These are phyloP conservation scores for Helminthosporium solani DNA, from an alignment of 2,329 filamentous ascomycete genomes.

Conservation along the genomic window DNA sequence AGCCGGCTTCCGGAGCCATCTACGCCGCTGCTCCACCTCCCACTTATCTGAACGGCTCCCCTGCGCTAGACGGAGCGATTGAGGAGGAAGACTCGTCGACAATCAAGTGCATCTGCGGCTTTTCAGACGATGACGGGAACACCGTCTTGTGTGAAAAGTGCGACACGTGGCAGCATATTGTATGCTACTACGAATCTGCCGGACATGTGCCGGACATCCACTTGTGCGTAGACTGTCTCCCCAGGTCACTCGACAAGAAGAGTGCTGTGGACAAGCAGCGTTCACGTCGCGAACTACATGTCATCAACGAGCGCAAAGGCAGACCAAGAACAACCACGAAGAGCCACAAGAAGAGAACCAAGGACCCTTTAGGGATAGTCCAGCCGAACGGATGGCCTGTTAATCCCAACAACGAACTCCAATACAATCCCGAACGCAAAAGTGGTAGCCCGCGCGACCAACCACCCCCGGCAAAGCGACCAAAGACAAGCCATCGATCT, in stretches of 20 bases:
- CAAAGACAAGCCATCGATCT: conserved; percentile 77
- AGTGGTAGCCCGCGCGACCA: conserved; percentile 55
- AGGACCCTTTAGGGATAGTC: conserved; percentile 60
- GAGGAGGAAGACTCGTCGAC: conserved; percentile 80
- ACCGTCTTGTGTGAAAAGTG: conserved; percentile 96
- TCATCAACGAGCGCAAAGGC: conserved; percentile 63
- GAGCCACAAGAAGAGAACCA: conserved; percentile 83
- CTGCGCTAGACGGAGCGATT: conserved; percentile 45
- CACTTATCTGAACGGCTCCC: conserved; percentile 39
- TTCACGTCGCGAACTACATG: conserved; percentile 59
- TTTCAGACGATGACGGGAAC: conserved; percentile 91
- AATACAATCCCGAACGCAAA: conserved; percentile 48
- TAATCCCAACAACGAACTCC: conserved; percentile 59
- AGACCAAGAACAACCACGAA: conserved; percentile 75
- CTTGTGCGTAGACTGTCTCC: conserved; percentile 85
- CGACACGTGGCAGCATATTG: conserved; percentile 97
- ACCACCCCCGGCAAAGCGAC: conserved; percentile 70
- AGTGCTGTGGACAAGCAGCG: conserved; percentile 73
- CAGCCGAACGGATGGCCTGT: conserved; percentile 66
- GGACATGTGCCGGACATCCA: conserved; percentile 74
- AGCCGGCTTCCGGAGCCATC: conserved; percentile 41
- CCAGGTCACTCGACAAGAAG: conserved; percentile 70
- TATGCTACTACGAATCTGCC: conserved; percentile 85
- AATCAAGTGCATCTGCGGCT: conserved; percentile 97
- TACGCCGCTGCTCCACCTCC: conserved; percentile 32